Evolutionary conservation across 2,329 filamentous ascomycete species (phyloP).

Genomic region (Neofusicoccum parvum): DNA sequence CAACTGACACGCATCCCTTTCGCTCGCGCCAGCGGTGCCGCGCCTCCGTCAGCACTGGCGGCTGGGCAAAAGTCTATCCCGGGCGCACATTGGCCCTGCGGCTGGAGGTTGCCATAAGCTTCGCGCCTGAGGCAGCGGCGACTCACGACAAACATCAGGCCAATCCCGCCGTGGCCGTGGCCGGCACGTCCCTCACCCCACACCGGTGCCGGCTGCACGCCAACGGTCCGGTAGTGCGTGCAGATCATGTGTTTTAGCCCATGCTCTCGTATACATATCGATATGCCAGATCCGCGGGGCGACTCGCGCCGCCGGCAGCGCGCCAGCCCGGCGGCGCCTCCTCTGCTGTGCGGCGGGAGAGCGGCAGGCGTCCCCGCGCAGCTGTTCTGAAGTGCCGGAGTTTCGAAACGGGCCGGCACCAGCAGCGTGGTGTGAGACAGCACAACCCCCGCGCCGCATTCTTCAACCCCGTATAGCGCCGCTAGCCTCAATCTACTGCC

Average conservation of each 20-base stretch:
- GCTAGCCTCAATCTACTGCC: not conserved
- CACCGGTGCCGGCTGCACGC: not conserved
- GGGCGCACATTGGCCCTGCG: not conserved
- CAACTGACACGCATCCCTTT: not conserved
- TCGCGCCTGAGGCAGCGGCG: conserved; percentile 3
- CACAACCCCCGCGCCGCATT: not conserved
- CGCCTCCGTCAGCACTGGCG: conserved; percentile 1
- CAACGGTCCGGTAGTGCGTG: conserved; percentile 18
- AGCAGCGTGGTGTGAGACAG: not conserved
- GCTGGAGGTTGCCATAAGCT: not conserved
- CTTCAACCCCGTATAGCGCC: not conserved
- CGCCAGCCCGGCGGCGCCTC: not conserved
- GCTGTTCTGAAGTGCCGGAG: not conserved
- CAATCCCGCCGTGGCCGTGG: not conserved
- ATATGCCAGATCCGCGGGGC: not conserved
- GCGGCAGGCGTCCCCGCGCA: not conserved
- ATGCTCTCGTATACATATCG: conserved; percentile 6
- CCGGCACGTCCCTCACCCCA: not conserved
- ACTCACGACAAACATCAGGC: conserved; percentile 9
- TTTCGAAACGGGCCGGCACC: not conserved
- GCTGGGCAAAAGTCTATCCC: not conserved
- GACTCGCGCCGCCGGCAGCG: not conserved
- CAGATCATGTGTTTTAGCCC: conserved; percentile 6
- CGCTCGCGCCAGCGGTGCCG: not conserved
- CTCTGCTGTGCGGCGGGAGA: not conserved